These are phyloP conservation scores for Pistacia atlantica DNA, from an alignment of 345 rosid species.

Conservation along the genomic window DNA sequence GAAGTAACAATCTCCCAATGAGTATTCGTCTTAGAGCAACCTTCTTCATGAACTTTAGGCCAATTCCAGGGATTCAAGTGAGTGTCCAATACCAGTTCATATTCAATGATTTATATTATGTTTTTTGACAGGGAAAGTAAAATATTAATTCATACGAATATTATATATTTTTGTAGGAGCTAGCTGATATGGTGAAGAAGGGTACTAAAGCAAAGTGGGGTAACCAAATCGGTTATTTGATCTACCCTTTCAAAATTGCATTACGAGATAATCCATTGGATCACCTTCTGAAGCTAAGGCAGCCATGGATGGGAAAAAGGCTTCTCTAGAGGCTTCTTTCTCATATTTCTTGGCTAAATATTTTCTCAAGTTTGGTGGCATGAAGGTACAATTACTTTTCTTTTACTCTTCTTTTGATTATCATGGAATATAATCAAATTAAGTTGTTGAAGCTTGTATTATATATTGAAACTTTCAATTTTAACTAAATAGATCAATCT, in stretches of 20 bases:
- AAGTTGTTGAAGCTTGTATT: no score
- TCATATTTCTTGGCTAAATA: slow-evolving; percentile 12
- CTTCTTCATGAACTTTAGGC: slow-evolving; percentile 39
- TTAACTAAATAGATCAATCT: no score
- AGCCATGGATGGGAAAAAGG: slow-evolving; percentile 37
- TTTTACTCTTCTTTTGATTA: neutral
- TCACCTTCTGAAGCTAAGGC: slow-evolving; percentile 33
- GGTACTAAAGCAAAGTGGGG: slow-evolving; percentile 36
- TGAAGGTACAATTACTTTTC: slow-evolving; percentile 19
- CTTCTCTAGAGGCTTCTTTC: slow-evolving; percentile 24
- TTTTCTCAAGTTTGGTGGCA: slow-evolving; percentile 7
- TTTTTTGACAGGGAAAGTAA: no score
- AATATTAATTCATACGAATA: no score
- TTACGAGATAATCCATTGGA: slow-evolving; percentile 39
- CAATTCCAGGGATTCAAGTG: slow-evolving; percentile 40
- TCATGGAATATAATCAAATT: no score
- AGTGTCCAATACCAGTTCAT: neutral
- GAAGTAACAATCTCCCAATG: slow-evolving; percentile 19
- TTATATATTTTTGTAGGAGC: slow-evolving; percentile 16
- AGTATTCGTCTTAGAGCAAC: slow-evolving; percentile 35
- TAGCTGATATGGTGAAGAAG: slow-evolving; percentile 34
- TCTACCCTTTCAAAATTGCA: slow-evolving; percentile 35
- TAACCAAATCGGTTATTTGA: slow-evolving; percentile 36
- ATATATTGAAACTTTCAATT: no score
- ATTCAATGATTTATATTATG: neutral